phyloP scores from a whole-genome alignment of 2,329 filamentous ascomycete species.

The Tolypocladium ovalisporum region DNA sequence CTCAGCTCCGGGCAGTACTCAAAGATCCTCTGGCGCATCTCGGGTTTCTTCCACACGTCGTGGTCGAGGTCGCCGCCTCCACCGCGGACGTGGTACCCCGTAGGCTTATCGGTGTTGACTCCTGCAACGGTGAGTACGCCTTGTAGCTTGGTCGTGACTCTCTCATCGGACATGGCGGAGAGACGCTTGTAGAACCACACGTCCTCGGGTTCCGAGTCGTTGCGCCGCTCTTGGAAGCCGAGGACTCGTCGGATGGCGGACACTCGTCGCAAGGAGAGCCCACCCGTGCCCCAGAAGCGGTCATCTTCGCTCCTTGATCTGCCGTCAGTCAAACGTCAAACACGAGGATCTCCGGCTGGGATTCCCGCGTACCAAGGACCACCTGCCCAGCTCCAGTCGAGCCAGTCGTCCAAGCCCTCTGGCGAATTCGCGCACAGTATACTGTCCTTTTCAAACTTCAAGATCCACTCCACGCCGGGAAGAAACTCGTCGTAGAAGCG shows the following conservation, averaged over 20 bases:
- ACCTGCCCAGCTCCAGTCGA: slow-evolving; percentile 43
- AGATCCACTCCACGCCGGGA: slow-evolving; percentile 39
- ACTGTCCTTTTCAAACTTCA: slow-evolving; percentile 44
- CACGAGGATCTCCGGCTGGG: background rate
- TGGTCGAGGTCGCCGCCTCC: slow-evolving; percentile 29
- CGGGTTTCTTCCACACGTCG: slow-evolving; percentile 34
- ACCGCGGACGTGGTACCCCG: slow-evolving; percentile 42
- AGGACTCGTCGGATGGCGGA: slow-evolving; percentile 38
- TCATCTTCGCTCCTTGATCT: slow-evolving; percentile 24
- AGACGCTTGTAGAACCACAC: slow-evolving; percentile 43
- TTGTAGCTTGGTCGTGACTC: slow-evolving; percentile 29
- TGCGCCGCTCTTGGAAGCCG: slow-evolving; percentile 35
- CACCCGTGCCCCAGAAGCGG: slow-evolving; percentile 40
- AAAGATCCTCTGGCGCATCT: slow-evolving; percentile 34
- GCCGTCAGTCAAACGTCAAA: background rate
- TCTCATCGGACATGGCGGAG: slow-evolving; percentile 33
- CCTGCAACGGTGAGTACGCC: slow-evolving; percentile 38
- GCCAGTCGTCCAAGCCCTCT: slow-evolving; percentile 40
- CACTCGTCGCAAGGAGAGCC: slow-evolving; percentile 41
- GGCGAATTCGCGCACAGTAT: slow-evolving; percentile 44
- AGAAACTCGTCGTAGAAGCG: slow-evolving; percentile 43
- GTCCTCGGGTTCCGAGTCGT: slow-evolving; percentile 40
- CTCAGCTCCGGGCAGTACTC: slow-evolving; percentile 46
- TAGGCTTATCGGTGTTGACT: slow-evolving; percentile 35
- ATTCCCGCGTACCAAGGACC: slow-evolving; percentile 28